Evolutionary conservation across 2,329 filamentous ascomycete genomes (phyloP).

Genomic region (Fusarium haematococcum): DNA sequence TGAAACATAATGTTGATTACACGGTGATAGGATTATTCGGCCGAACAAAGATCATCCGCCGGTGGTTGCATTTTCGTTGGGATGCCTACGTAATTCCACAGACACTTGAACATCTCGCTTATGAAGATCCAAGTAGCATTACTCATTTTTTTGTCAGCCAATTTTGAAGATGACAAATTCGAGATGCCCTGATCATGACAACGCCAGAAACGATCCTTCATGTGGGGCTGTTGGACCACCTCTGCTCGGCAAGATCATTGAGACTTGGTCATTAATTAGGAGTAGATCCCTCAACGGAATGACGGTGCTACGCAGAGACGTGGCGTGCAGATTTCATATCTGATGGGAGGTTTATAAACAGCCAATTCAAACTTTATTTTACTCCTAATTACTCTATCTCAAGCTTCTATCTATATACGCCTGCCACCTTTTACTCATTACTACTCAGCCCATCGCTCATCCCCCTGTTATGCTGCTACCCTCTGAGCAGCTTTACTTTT

Average conservation of each 20-base stretch:
- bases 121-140: background rate
- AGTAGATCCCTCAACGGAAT: background rate
- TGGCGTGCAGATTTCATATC: background rate
- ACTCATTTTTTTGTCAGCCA: background rate
- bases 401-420: background rate
- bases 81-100: background rate
- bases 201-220: background rate
- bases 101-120: background rate
- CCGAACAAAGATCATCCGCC: background rate
- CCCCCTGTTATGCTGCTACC: background rate
- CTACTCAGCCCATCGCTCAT: background rate
- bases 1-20: background rate
- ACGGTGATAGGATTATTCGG: background rate
- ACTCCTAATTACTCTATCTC: background rate
- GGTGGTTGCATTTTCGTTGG: background rate
- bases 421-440: background rate
- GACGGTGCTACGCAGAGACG: background rate
- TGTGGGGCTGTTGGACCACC: background rate
- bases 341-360: background rate
- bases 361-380: background rate
- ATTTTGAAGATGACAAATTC: background rate
- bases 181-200: background rate
- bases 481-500: conserved; percentile 42
- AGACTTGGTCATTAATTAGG: background rate
- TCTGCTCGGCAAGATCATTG: background rate